A percentile compares a stretch with the other conserved stretches of the same genome.
Evolutionary conservation across 2,329 filamentous ascomycete species (phyloP).

Genomic region (Talaromyces verruculosus): DNA sequence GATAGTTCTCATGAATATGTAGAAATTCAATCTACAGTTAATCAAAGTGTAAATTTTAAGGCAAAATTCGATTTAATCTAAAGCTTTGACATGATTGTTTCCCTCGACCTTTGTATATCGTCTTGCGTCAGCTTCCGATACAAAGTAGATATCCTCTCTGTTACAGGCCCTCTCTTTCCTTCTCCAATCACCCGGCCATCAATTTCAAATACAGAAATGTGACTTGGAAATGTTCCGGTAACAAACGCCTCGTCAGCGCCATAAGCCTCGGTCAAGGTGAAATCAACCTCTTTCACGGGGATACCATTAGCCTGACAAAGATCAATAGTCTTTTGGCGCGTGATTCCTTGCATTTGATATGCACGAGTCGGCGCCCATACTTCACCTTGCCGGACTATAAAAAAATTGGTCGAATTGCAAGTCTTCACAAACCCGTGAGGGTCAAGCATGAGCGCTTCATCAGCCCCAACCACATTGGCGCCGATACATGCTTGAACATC

Average conservation of each 20-base stretch:
- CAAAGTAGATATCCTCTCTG: background rate
- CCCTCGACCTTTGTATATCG: constrained; percentile 2
- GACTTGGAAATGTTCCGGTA: background rate
- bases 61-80: background rate
- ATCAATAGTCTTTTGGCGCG: background rate
- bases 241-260: constrained; percentile 7
- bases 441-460: constrained; percentile 9
- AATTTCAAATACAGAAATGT: constrained; percentile 5
- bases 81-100: constrained; percentile 1
- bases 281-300: constrained; percentile 6
- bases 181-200: constrained; percentile 7
- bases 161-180: constrained; percentile 1
- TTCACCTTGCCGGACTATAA: constrained; percentile 3
- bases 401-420: background rate
- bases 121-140: background rate
- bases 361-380: constrained; percentile 3
- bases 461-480: constrained; percentile 1
- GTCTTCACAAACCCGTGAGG: constrained; percentile 7
- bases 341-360: constrained; percentile 3
- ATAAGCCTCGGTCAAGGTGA: constrained; percentile 8
- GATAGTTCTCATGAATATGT: background rate
- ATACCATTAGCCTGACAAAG: constrained; percentile 1
- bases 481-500: constrained; percentile 6
- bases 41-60: background rate
- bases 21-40: background rate